Evolutionary conservation across 2,329 filamentous ascomycete species (phyloP), one percentile per base, ranked within the genome.

Genomic region (Hypomyces rosellus): DNA sequence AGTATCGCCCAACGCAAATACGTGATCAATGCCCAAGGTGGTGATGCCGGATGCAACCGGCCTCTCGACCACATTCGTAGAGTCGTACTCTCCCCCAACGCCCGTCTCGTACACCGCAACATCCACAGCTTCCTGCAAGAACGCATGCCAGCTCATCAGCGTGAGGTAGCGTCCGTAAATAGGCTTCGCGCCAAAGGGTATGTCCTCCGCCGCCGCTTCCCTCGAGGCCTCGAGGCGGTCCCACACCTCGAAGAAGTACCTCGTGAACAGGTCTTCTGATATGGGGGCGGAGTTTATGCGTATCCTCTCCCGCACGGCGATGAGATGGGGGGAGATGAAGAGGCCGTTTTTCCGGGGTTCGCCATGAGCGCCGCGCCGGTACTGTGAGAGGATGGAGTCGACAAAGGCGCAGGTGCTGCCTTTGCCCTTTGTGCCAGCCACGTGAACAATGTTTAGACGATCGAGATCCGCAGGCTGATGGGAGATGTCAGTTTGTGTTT

Each of bases 351-450:
- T 78, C 48, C 55, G 62, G 25, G 73, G 74, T 1, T 59, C 56
- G 22, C 58, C 50, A 48, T 59, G 55, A 16, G n/a, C n/a, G n/a
- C 57, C 57, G 42, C 60, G 60, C 15, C 72, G 73, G 59, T 81
- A 77, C 47, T 72, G 72, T 14, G 71, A 68, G 41, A 89, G 74
- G 54, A 88, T 81, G 7, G 79, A 80, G 54, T 81, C 75, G 51
- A 81, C 73, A 56, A 85, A 87, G 37, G 84, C 84, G 61, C 84
- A 88, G 1, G 84, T 86, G 59, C 79, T 85, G 25, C 85, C 86
- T 66, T 89, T 89, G 5, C 86, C 86, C 64, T 89, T 89, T n/a
- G 85, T 89, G 5, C 86, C 86, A 20, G 85, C 80, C 22, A 89
- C 77, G 65, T 88, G 85, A 37, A 89, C 63, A 22, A 87, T 74